phyloP scores from a whole-genome alignment of 345 rosid species.

The Dipteronia sinensis region DNA sequence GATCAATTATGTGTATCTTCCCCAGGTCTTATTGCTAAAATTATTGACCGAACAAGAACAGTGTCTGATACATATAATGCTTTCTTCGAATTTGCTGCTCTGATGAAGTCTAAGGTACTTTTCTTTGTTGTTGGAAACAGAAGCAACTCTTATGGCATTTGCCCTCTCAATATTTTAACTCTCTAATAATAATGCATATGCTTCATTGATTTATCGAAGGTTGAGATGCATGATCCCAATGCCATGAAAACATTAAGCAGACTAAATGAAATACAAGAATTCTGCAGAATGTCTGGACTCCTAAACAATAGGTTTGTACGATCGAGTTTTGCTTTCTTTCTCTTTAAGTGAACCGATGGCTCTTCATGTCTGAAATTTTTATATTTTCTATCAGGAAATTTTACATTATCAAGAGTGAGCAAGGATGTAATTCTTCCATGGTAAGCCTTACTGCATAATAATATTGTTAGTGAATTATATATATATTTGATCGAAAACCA shows the following conservation, averaged over 20 bases:
- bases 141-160: no score
- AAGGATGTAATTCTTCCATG: conserved; percentile 16
- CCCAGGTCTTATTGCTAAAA: conserved; percentile 91
- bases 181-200: no score
- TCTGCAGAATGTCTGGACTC: conserved; percentile 62
- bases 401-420: conserved; percentile 33
- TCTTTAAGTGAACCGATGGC: no score
- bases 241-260: conserved; percentile 58
- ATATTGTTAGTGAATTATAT: no score
- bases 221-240: conserved; percentile 51
- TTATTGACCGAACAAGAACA: conserved; percentile 68
- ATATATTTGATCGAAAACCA: no score
- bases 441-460: no score
- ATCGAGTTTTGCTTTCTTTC: not conserved
- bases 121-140: no score
- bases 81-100: conserved; percentile 69
- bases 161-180: no score
- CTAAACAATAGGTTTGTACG: conserved; percentile 52
- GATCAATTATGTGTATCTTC: not conserved
- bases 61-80: conserved; percentile 91
- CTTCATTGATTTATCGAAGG: no score
- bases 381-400: conserved; percentile 50
- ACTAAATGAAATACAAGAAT: conserved; percentile 60
- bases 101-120: conserved; percentile 68
- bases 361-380: not conserved